These are phyloP conservation scores for Ceratobasidium sp. DNA, from an alignment of 1,284 basidiomycete genomes.

Conservation along the genomic window DNA sequence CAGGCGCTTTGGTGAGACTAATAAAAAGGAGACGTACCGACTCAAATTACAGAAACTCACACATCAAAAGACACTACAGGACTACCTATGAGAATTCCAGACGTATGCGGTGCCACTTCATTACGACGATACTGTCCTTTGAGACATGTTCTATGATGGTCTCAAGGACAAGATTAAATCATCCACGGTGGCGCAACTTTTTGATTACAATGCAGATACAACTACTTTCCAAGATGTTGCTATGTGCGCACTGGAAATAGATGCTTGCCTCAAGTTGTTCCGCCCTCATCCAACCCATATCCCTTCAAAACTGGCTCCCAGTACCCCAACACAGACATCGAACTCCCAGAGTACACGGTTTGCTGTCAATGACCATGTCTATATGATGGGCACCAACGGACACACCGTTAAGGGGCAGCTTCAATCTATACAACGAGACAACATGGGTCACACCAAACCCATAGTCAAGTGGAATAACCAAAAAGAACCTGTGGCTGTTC, in stretches of 20 bases:
- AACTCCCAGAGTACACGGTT: no score
- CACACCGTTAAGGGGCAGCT: background rate
- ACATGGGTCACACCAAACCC: background rate
- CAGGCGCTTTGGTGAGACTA: background rate
- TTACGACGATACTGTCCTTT: background rate
- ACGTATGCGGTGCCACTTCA: background rate
- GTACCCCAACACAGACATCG: no score
- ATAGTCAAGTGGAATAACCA: background rate
- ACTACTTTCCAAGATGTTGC: background rate
- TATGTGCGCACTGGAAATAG: background rate
- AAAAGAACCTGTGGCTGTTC: background rate
- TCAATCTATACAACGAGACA: no score
- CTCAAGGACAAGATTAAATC: background rate
- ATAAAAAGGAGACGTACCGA: background rate
- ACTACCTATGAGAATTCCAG: background rate
- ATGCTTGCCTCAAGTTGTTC: background rate
- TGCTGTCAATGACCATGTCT: background rate
- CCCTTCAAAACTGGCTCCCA: background rate
- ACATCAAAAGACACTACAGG: slow-evolving; percentile 15
- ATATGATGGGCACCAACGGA: background rate
- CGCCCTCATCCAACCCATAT: background rate
- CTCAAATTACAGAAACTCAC: background rate
- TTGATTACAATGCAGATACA: background rate
- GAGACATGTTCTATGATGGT: slow-evolving; percentile 7
- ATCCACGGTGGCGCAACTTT: background rate